Percentiles rank a stretch among this genome's conserved stretches.
Conservation (phyloP, 208 protist genomes). For the Trichomonas vaginalis region DNA sequence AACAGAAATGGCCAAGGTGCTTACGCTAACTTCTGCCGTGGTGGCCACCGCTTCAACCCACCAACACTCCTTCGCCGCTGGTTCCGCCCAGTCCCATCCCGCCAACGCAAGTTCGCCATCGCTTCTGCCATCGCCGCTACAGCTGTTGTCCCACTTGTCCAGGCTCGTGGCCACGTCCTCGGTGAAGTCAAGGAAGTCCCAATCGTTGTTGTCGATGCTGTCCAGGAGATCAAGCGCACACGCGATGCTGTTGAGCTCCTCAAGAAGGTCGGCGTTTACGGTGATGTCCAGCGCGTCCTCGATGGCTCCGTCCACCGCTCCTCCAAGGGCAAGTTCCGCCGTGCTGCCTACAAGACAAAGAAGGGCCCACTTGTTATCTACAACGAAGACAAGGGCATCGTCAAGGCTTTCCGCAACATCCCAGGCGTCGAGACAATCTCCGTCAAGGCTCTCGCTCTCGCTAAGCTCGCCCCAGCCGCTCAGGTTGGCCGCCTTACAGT, state of each 20-base stretch:
- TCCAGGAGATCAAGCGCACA: conserved; percentile 74
- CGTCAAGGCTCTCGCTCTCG: conserved; percentile 80
- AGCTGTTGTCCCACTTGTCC: conserved; percentile 73
- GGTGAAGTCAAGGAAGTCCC: conserved; percentile 74
- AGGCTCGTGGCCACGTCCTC: conserved; percentile 88
- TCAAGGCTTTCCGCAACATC: conserved; percentile 51
- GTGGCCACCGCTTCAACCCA: conserved; percentile 93
- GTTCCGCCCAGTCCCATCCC: conserved; percentile 84
- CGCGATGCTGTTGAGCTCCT: conserved; percentile 76
- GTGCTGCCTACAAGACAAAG: conserved; percentile 71
- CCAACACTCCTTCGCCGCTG: conserved; percentile 88
- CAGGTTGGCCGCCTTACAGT: conserved; percentile 95
- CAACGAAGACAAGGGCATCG: conserved; percentile 53
- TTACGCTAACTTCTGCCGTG: conserved; percentile 97
- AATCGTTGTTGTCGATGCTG: conserved; percentile 69
- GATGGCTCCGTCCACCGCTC: conserved; percentile 63
- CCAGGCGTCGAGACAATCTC: conserved; percentile 49
- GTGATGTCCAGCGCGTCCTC: conserved; percentile 64
- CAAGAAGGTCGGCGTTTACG: conserved; percentile 63
- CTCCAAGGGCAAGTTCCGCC: conserved; percentile 84
- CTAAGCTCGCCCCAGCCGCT: conserved; percentile 95
- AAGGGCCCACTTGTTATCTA: conserved; percentile 87
- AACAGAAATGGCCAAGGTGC: conserved; percentile 87
- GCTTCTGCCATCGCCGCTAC: conserved; percentile 86
- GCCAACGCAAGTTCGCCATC: conserved; percentile 83